A percentile compares a stretch with the other conserved stretches of the same genome.
These are phyloP conservation scores for Oryza glumipatula DNA, from an alignment of 176 grass and related monocot species.

Conservation along the genomic window DNA sequence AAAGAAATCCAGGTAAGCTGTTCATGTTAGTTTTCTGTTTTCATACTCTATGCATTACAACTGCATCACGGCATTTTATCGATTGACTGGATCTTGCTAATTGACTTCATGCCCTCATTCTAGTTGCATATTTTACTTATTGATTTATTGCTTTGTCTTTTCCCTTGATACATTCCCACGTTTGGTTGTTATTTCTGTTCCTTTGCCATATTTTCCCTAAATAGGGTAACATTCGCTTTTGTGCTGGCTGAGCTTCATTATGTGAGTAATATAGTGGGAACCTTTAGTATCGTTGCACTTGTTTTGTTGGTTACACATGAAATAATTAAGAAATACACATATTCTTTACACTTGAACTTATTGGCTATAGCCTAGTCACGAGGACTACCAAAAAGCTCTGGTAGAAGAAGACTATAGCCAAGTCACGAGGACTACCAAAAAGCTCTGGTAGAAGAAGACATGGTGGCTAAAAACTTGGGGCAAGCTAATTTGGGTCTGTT, in stretches of 20 bases:
- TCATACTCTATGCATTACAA: background rate
- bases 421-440: background rate
- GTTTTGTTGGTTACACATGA: background rate
- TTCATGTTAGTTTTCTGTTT: background rate
- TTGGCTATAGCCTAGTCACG: background rate
- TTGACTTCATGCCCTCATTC: background rate
- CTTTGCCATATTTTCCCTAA: background rate
- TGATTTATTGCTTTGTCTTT: background rate
- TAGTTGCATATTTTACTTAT: background rate
- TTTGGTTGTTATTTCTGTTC: constrained; percentile 10
- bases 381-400: background rate
- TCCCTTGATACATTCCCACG: background rate
- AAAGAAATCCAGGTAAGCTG: constrained; percentile 87
- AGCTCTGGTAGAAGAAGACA: background rate
- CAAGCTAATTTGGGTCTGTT: background rate
- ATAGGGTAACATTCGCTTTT: background rate
- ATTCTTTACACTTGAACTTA: background rate
- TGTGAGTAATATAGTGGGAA: background rate
- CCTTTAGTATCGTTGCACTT: background rate
- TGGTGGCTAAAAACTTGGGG: background rate
- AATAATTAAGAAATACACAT: background rate
- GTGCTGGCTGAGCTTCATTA: background rate
- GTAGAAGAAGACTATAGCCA: background rate
- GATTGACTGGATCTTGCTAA: background rate
- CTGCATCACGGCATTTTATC: background rate